These are phyloP conservation scores for Aspergillus terreus DNA, from an alignment of 2,329 filamentous ascomycete genomes.

Conservation along the genomic window DNA sequence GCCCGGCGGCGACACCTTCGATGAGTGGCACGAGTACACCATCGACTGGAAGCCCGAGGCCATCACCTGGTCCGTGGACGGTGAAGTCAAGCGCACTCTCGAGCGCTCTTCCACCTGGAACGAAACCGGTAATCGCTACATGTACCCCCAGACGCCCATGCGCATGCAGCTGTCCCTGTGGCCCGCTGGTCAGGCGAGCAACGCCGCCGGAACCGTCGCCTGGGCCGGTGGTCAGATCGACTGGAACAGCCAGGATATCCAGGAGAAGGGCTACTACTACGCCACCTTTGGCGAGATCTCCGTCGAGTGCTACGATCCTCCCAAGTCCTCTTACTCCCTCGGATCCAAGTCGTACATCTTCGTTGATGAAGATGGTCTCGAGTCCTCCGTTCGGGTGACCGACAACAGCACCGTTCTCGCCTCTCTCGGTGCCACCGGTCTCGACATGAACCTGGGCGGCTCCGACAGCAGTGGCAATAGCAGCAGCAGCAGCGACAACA, in stretches of 20 bases:
- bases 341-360: slow-evolving; percentile 71
- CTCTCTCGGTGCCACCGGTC: slow-evolving; percentile 76
- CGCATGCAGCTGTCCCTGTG: slow-evolving; percentile 93
- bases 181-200: slow-evolving; percentile 79
- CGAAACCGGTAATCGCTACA: slow-evolving; percentile 71
- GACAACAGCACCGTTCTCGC: slow-evolving; percentile 71
- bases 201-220: slow-evolving; percentile 76
- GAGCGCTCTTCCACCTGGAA: slow-evolving; percentile 78
- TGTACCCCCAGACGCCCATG: slow-evolving; percentile 86
- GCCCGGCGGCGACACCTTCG: slow-evolving; percentile 63
- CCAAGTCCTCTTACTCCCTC: slow-evolving; percentile 60
- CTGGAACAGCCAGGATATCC: slow-evolving; percentile 79
- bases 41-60: slow-evolving; percentile 87
- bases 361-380: slow-evolving; percentile 61
- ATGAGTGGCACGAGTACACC: slow-evolving; percentile 82
- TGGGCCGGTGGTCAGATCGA: slow-evolving; percentile 91
- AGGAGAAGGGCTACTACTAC: slow-evolving; percentile 83
- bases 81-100: slow-evolving; percentile 68
- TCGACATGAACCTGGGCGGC: slow-evolving; percentile 56
- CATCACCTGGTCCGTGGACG: slow-evolving; percentile 85
- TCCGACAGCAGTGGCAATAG: slow-evolving; percentile 8
- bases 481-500: slow-evolving; percentile 9
- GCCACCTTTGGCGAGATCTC: slow-evolving; percentile 71
- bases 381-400: slow-evolving; percentile 73
- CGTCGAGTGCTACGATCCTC: slow-evolving; percentile 86